phyloP scores from a whole-genome alignment of 768 basidiomycete species.

The Lactifluus piperatus region DNA sequence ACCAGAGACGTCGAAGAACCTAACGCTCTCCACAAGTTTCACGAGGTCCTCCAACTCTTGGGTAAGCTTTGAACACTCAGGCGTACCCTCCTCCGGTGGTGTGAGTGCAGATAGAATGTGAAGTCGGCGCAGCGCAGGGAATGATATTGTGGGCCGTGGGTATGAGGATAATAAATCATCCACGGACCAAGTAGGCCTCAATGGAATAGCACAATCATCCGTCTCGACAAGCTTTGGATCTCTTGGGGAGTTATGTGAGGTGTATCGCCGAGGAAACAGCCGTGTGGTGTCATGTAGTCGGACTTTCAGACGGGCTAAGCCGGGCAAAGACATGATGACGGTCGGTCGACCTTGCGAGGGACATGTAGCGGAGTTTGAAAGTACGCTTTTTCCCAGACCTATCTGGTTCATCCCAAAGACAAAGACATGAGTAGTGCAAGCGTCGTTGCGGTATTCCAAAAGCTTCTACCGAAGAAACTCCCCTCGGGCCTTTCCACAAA shows the following conservation, averaged over 20 bases:
- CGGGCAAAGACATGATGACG: background rate
- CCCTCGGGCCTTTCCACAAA: conserved; percentile 50
- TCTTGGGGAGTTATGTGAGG: background rate
- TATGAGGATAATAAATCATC: conserved; percentile 69
- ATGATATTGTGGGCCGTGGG: conserved; percentile 52
- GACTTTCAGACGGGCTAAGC: background rate
- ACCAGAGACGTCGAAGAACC: conserved; percentile 39
- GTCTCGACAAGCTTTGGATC: conserved; percentile 23
- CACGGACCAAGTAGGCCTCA: conserved; percentile 72
- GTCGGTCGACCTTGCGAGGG: background rate
- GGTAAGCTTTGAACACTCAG: conserved; percentile 43
- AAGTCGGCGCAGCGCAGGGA: conserved; percentile 50
- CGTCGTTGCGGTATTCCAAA: conserved; percentile 34
- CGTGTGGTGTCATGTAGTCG: background rate
- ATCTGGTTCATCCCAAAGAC: background rate
- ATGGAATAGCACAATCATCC: conserved; percentile 58
- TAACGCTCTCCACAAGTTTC: conserved; percentile 75
- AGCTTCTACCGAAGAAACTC: conserved; percentile 46
- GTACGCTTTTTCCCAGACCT: background rate
- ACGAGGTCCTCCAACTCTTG: conserved; percentile 62
- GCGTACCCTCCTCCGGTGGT: conserved; percentile 52
- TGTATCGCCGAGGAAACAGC: background rate
- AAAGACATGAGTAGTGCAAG: conserved; percentile 17
- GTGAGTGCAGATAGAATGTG: conserved; percentile 66
- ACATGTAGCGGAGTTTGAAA: conserved; percentile 15